Percentiles rank a stretch among this genome's conserved stretches.
Evolutionary conservation across 2,329 filamentous ascomycete genomes (phyloP).

Genomic region (Pseudogymnoascus sp.): DNA sequence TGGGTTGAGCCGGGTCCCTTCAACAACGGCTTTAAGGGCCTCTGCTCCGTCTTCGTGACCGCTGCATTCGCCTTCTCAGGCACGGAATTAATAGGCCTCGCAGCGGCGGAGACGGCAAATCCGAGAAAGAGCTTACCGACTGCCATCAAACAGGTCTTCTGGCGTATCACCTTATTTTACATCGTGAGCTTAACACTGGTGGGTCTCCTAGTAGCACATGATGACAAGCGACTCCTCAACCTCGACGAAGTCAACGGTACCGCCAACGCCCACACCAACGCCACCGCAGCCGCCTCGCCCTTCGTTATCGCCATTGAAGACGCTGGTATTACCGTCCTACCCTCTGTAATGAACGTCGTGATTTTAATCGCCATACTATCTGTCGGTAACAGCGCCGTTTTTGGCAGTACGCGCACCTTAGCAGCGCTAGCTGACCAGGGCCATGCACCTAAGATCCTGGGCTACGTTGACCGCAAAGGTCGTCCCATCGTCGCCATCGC

Average conservation of each 20-base stretch:
- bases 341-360: slow-evolving; percentile 89
- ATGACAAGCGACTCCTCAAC: slow-evolving; percentile 55
- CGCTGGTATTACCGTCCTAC: slow-evolving; percentile 71
- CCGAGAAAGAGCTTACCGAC: slow-evolving; percentile 74
- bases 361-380: slow-evolving; percentile 86
- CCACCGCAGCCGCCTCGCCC: slow-evolving; percentile 48
- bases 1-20: slow-evolving; percentile 40
- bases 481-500: slow-evolving; percentile 69
- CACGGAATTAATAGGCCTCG: slow-evolving; percentile 68
- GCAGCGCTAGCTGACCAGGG: slow-evolving; percentile 82
- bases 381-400: slow-evolving; percentile 86
- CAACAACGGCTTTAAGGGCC: slow-evolving; percentile 43
- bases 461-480: slow-evolving; percentile 75
- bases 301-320: slow-evolving; percentile 90
- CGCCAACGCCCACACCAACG: slow-evolving; percentile 17
- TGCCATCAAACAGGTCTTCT: slow-evolving; percentile 90
- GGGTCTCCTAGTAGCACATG: slow-evolving; percentile 72
- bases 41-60: slow-evolving; percentile 44
- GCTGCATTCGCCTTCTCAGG: slow-evolving; percentile 62
- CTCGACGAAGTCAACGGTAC: slow-evolving; percentile 24
- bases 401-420: slow-evolving; percentile 82
- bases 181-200: slow-evolving; percentile 73
- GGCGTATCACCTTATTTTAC: slow-evolving; percentile 88
- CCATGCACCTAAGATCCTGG: slow-evolving; percentile 69
- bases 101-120: slow-evolving; percentile 69